Percentiles rank a stretch among this genome's conserved stretches.
These are phyloP conservation scores for Microdochium nivale DNA, from an alignment of 2,329 filamentous ascomycete species.

Conservation along the genomic window DNA sequence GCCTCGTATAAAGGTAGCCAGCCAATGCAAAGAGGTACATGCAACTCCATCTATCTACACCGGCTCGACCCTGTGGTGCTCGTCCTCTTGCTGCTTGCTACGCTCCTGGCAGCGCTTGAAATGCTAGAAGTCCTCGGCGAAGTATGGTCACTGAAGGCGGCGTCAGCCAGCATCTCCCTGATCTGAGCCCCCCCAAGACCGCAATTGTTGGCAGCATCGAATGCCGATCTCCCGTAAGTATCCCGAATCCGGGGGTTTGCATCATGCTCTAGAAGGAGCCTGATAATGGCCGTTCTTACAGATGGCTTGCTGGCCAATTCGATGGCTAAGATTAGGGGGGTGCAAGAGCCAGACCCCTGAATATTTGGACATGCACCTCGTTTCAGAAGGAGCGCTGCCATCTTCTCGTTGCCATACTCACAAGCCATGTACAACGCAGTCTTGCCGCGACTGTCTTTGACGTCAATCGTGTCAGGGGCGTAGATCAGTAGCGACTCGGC, in stretches of 20 bases:
- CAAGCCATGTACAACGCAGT: conserved; percentile 20
- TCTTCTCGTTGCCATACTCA: conserved; percentile 17
- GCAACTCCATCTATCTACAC: too few species aligned
- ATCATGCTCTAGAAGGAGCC: neutral
- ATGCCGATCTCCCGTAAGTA: conserved; percentile 9
- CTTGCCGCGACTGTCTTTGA: conserved; percentile 12
- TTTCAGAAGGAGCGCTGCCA: conserved; percentile 15
- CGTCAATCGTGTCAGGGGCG: conserved; percentile 1
- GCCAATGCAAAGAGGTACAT: too few species aligned
- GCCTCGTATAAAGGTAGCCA: too few species aligned
- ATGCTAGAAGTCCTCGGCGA: too few species aligned
- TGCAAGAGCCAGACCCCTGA: conserved; percentile 7
- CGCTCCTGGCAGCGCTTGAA: too few species aligned
- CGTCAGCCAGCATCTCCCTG: conserved; percentile 6
- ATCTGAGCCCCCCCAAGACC: conserved; percentile 11
- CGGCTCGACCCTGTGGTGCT: too few species aligned
- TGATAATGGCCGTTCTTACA: too few species aligned
- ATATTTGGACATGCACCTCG: conserved; percentile 14
- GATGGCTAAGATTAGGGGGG: too few species aligned
- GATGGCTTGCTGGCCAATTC: too few species aligned
- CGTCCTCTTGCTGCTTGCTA: too few species aligned
- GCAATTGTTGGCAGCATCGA: conserved; percentile 10
- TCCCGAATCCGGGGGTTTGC: conserved; percentile 13
- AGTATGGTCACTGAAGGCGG: too few species aligned
- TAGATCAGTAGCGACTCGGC: conserved; percentile 14